A percentile compares a stretch with the other conserved stretches of the same genome.
phyloP scores from a whole-genome alignment of 1,284 basidiomycete species.

The Ceratobasidium sp. region DNA sequence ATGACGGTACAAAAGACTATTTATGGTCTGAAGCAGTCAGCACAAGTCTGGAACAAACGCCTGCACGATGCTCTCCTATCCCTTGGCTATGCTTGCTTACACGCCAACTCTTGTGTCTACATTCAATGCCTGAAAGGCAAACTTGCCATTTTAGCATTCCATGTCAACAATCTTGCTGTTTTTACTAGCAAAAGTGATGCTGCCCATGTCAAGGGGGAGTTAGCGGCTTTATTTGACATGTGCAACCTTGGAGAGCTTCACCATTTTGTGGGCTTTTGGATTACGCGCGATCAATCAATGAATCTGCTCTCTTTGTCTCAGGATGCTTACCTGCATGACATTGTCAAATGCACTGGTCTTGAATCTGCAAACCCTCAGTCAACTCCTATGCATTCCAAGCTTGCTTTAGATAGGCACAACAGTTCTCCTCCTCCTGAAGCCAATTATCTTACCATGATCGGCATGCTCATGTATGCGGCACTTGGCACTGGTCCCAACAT shows the following conservation, averaged over 20 bases:
- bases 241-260: neutral
- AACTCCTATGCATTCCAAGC: neutral
- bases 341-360: neutral
- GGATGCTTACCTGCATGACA: neutral
- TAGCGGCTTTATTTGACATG: slow-evolving; percentile 7
- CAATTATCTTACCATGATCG: neutral
- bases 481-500: slow-evolving; percentile 40
- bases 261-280: neutral
- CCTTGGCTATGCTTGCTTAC: slow-evolving; percentile 10
- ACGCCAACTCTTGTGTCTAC: slow-evolving; percentile 11
- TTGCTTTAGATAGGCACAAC: neutral
- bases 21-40: slow-evolving; percentile 17
- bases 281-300: neutral
- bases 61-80: slow-evolving; percentile 8
- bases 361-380: no score
- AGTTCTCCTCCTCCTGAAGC: neutral
- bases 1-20: slow-evolving; percentile 12
- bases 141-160: neutral
- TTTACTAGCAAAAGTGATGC: neutral
- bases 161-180: slow-evolving; percentile 6
- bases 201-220: slow-evolving; percentile 11
- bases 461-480: slow-evolving; percentile 37
- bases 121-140: neutral
- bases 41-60: neutral
- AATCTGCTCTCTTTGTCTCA: neutral